phyloP scores from a whole-genome alignment of 1,284 basidiomycete species.

The Leccinum insolens region DNA sequence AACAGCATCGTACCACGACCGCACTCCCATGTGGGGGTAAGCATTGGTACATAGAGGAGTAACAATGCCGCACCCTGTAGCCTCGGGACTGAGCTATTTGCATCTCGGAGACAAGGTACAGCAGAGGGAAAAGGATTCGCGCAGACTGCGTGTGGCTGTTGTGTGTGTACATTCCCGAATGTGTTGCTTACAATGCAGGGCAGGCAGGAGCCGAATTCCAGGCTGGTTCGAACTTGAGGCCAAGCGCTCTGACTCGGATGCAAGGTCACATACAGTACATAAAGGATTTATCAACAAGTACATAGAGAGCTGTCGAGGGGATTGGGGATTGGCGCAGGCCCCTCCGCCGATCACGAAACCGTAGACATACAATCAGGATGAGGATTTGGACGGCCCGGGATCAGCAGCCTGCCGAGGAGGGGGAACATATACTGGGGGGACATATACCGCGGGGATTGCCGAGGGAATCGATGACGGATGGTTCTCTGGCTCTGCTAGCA shows the following conservation, averaged over 20 bases:
- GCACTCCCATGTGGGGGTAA: too few species aligned
- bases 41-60: too few species aligned
- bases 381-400: neutral
- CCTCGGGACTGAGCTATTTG: too few species aligned
- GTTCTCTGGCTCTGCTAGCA: neutral
- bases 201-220: neutral
- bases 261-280: neutral
- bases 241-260: too few species aligned
- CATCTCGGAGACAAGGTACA: slow-evolving; percentile 15
- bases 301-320: too few species aligned
- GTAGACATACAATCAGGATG: neutral
- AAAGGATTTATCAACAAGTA: neutral
- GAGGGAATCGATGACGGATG: neutral
- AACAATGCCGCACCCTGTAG: too few species aligned
- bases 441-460: too few species aligned
- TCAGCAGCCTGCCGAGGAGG: neutral
- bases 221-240: too few species aligned
- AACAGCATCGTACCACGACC: too few species aligned
- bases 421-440: neutral
- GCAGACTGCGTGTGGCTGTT: too few species aligned
- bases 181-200: neutral
- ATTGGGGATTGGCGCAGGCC: too few species aligned
- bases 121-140: neutral
- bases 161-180: neutral
- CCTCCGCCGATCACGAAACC: too few species aligned